Base-by-base conservation (phyloP, 2,329 filamentous ascomycete genomes). In the Trichoderma gracile region DNA sequence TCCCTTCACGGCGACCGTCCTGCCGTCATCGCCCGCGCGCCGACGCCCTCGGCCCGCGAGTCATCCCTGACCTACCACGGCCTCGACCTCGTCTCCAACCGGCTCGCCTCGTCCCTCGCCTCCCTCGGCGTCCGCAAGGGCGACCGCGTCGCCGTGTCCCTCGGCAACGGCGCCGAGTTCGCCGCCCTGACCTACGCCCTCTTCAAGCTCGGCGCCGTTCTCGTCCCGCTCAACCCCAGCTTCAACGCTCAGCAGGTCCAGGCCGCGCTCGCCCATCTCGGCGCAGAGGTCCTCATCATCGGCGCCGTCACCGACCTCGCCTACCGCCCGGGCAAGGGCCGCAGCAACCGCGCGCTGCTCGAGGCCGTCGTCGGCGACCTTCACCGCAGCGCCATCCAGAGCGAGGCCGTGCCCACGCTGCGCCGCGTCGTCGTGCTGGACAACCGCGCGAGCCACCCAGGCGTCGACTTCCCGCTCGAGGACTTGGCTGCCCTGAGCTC, bases 201-300 rank as follows among this genome's bases (percentile, higher is more conserved):
- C 62, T 97, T 94, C 81, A 98, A 98, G 77, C 84, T 98, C 10
- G 95, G 95, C n/a, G 94, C 92, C 25, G 86, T 98, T 57, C 81
- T 98, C 67, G 93, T 96, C n/a, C 95, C 94, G 0, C 79, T 98
- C 25, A 98, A 99, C 75, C 94, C 93, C 21, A 89, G 87, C 1
- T 98, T 98, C 81, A 96, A 92, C 69, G 82, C 86, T 3, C 76
- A 80, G 5, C 95, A 98, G 79, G 87, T 98, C 9, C 81, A 86
- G 5, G 85, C 92, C 3, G 94, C 93, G 0, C 80, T 98, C 30
- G 83, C 83, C 9, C 93, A 96, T 71, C 84, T 99, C 0, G 82
- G 81, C 8, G 88, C 87, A 14, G 83, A 86, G 55, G 84, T 95
- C 69, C 82, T 98, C 54, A 83, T 99, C 66, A 90, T 97, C 58